Conservation (phyloP, 306 rosid species). For the Albizia julibrissin region DNA sequence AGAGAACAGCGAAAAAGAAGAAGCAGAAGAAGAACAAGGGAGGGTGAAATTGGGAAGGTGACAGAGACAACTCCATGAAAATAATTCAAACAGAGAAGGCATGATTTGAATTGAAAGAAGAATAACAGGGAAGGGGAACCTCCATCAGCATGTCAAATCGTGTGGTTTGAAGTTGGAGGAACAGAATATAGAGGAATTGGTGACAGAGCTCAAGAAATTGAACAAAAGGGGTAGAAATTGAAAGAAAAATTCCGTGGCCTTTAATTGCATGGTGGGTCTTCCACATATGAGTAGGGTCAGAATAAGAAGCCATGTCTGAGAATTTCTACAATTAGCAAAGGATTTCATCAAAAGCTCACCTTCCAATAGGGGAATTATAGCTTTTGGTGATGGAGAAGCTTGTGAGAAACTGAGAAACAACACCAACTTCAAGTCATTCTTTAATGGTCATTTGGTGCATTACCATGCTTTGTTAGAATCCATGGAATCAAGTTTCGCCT, state of each 20-base stretch:
- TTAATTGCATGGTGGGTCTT: constrained; percentile 55
- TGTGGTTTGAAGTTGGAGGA: too few species aligned
- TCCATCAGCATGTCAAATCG: constrained; percentile 46
- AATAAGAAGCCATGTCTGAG: constrained; percentile 42
- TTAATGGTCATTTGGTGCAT: constrained; percentile 49
- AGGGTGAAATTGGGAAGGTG: constrained; percentile 19
- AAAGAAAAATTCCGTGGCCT: constrained; percentile 47
- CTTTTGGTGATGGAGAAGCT: constrained; percentile 56
- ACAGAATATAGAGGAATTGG: too few species aligned
- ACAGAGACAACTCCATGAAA: constrained; percentile 45
- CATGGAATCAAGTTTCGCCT: constrained; percentile 45
- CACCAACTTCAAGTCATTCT: constrained; percentile 52
- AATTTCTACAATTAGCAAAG: constrained; percentile 53
- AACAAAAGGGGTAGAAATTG: constrained; percentile 33
- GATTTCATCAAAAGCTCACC: constrained; percentile 41
- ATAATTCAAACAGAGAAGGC: not conserved
- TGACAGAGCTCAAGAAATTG: too few species aligned
- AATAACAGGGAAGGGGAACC: not conserved
- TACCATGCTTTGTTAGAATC: constrained; percentile 62
- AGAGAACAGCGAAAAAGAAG: not conserved
- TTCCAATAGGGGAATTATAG: constrained; percentile 22
- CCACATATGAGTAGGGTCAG: constrained; percentile 52
- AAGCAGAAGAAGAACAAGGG: not conserved
- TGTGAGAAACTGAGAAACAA: constrained; percentile 36
- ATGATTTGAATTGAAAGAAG: not conserved